phyloP scores from a whole-genome alignment of 257 asterid species.

The Coffea canephora region DNA sequence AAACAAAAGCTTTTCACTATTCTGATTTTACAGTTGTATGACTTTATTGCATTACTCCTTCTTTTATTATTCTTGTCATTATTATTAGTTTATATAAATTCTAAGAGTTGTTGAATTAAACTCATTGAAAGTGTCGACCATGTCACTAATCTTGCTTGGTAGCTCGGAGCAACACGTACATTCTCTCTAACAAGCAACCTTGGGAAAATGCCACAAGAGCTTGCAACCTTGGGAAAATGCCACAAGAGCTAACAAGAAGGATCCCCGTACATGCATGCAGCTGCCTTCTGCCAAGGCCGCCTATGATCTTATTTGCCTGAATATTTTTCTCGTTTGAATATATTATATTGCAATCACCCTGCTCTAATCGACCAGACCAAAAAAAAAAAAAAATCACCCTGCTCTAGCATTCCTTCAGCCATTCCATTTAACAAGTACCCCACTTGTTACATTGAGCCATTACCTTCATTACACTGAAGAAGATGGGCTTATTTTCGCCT shows the following conservation, averaged over 20 bases:
- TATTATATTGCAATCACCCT: neutral
- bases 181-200: neutral
- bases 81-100: neutral
- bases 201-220: neutral
- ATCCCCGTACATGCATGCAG: neutral
- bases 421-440: neutral
- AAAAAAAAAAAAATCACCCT: too few relatives aligned
- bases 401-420: neutral
- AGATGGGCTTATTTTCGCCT: too few relatives aligned
- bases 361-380: neutral
- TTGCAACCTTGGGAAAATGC: neutral
- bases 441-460: neutral
- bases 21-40: neutral
- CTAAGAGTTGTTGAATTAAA: neutral
- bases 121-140: neutral
- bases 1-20: neutral
- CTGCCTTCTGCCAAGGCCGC: neutral
- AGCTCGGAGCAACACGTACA: neutral
- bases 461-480: neutral
- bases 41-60: too few relatives aligned
- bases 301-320: neutral
- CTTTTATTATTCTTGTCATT: too few relatives aligned
- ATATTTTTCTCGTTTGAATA: neutral
- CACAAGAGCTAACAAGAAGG: neutral
- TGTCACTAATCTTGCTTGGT: neutral